These are phyloP conservation scores for Coriaria nepalensis DNA, from an alignment of 306 rosid genomes.

Conservation along the genomic window DNA sequence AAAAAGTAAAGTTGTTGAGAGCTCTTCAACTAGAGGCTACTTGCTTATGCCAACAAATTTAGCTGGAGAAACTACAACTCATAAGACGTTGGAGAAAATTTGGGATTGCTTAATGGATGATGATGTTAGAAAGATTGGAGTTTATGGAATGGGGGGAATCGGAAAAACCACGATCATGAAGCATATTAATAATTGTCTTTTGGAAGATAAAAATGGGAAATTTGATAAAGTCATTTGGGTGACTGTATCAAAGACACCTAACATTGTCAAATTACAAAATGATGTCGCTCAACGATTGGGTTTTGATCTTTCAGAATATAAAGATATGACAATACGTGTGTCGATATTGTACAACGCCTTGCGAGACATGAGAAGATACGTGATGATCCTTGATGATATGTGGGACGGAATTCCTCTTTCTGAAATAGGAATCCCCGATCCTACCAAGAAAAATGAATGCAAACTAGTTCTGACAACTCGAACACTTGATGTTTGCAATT, in stretches of 20 bases:
- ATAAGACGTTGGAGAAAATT: not conserved
- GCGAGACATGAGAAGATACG: not conserved
- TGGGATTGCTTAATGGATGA: not conserved
- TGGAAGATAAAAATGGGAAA: not conserved
- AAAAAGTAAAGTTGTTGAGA: no score
- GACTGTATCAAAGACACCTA: not conserved
- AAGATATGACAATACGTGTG: not conserved
- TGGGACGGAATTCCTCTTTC: not conserved
- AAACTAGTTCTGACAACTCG: not conserved
- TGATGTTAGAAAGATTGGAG: not conserved
- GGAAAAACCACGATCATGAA: slow-evolving; percentile 17
- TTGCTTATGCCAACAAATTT: not conserved
- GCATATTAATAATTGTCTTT: slow-evolving; percentile 1
- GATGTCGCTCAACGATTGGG: not conserved
- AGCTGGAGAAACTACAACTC: not conserved
- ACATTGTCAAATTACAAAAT: not conserved
- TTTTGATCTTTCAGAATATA: not conserved
- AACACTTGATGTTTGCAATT: not conserved
- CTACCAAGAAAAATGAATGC: not conserved
- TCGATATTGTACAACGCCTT: not conserved
- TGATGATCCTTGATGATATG: slow-evolving; percentile 12
- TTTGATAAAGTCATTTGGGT: not conserved
- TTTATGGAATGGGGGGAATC: slow-evolving; percentile 14
- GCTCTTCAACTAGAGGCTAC: not conserved
- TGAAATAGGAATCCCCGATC: not conserved